Evolutionary conservation across 768 basidiomycete species (phyloP), one percentile per base, ranked within the genome.

Genomic region (Coprinopsis cinerea): DNA sequence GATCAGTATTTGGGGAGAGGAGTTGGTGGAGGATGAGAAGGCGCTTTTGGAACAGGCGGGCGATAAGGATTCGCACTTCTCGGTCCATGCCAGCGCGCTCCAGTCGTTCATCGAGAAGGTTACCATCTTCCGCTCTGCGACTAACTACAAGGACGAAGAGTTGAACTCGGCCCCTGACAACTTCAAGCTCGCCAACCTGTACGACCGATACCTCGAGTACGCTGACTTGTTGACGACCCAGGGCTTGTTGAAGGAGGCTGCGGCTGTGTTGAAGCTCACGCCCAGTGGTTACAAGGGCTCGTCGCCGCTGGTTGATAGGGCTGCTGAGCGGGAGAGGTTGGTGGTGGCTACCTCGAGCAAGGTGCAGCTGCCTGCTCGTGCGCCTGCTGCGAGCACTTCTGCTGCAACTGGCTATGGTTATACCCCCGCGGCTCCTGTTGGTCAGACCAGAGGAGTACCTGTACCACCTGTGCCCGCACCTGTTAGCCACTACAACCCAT

Each of bases 41-140:
- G 61, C 61, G 0, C 30, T 36, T 23, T 65, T 81, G 9, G 61
- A 77, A 11, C 55, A 66, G 2, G 73, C 71, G 24, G 66, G 70
- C 17, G 59, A 67, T 10, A 57, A 66, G 26, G 66, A 76, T 45
- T 82, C 85, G 2, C 73, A 73, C 4, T 93, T 91, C 60, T 82
- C 88, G 1, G 83, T 85, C 0, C 89, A 91, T 54, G 90, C 87
- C 0, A 78, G 83, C 23, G 92, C 93, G 2, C 68, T 99, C 35
- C 95, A 97, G 62, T 84, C 86, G 0, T 94, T 98, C 67, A 78
- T 98, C 58, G 96, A 98, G 69, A 98, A 98, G 68, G 93, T 97
- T 20, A 84, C 93, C 1, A 82, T 96, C 35, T 98, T 99, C 79
- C 83, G 91, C 44, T 74, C 79, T 42, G 96, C 95, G 0, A 88